Conservation (phyloP, 768 basidiomycete species). For the Pholiota molesta region DNA sequence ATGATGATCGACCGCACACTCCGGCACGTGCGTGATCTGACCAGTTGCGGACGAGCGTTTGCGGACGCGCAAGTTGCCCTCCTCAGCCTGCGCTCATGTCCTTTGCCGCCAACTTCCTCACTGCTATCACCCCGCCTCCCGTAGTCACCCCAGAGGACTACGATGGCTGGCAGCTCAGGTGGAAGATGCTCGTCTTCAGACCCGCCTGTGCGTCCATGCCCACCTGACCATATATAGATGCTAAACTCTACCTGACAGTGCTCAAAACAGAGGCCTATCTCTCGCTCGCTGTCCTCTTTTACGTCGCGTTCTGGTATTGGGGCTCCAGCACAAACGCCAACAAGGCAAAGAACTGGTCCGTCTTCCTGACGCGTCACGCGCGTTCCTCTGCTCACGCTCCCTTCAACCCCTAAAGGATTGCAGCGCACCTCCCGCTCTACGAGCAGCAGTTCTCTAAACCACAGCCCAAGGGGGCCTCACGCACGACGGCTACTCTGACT, state of each 20-base stretch:
- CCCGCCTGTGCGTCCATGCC: slow-evolving; percentile 62
- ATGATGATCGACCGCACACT: neutral
- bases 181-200: slow-evolving; percentile 78
- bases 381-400: slow-evolving; percentile 16
- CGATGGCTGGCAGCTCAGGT: slow-evolving; percentile 73
- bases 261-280: slow-evolving; percentile 70
- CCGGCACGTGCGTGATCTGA: neutral
- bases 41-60: too few species aligned
- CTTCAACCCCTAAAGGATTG: slow-evolving; percentile 47
- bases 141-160: slow-evolving; percentile 60
- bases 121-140: slow-evolving; percentile 58
- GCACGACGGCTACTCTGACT: slow-evolving; percentile 76
- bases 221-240: neutral
- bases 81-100: slow-evolving; percentile 12
- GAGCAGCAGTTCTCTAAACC: slow-evolving; percentile 78
- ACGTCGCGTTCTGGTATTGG: slow-evolving; percentile 56
- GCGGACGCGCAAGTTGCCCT: neutral
- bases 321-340: slow-evolving; percentile 63
- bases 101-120: slow-evolving; percentile 36
- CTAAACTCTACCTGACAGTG: slow-evolving; percentile 35
- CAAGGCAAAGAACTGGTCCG: slow-evolving; percentile 70
- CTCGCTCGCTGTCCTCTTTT: slow-evolving; percentile 54
- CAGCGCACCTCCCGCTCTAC: slow-evolving; percentile 60
- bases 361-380: slow-evolving; percentile 20
- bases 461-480: slow-evolving; percentile 51